A percentile compares a stretch with the other conserved stretches of the same genome.
phyloP scores from a whole-genome alignment of 2,329 filamentous ascomycete genomes.

The Botrytis galanthina region DNA sequence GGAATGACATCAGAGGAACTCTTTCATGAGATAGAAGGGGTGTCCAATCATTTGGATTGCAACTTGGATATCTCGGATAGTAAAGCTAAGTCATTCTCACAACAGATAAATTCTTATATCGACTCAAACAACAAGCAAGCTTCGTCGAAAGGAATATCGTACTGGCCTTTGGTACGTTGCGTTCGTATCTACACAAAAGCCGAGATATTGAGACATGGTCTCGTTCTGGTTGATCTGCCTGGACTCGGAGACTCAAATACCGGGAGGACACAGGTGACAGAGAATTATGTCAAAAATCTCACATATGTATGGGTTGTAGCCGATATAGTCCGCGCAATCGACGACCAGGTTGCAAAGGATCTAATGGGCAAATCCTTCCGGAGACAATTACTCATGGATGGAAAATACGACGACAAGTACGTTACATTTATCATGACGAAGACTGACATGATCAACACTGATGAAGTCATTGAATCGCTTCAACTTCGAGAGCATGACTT shows the following conservation, averaged over 20 bases:
- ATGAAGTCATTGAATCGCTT: neutral
- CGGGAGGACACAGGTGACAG: neutral
- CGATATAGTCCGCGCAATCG: conserved; percentile 8
- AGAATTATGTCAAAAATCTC: neutral
- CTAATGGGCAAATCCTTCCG: conserved; percentile 5
- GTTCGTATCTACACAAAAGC: neutral
- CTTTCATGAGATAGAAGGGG: neutral
- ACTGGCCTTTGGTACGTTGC: conserved; percentile 12
- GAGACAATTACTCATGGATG: conserved; percentile 13
- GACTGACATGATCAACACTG: neutral
- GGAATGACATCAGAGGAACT: neutral
- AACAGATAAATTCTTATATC: neutral
- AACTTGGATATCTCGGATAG: neutral
- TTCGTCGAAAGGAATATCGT: neutral
- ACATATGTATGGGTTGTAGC: neutral
- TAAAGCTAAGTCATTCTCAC: neutral
- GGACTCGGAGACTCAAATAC: conserved; percentile 12
- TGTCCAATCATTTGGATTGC: neutral
- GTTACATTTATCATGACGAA: conserved; percentile 11
- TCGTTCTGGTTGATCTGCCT: conserved; percentile 6
- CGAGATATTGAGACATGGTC: neutral
- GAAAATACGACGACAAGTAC: neutral
- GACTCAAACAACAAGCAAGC: neutral
- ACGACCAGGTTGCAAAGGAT: conserved; percentile 3
- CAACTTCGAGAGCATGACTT: neutral